Base-by-base conservation (phyloP, 805 yeast species). In the Ascoidea asiatica region DNA sequence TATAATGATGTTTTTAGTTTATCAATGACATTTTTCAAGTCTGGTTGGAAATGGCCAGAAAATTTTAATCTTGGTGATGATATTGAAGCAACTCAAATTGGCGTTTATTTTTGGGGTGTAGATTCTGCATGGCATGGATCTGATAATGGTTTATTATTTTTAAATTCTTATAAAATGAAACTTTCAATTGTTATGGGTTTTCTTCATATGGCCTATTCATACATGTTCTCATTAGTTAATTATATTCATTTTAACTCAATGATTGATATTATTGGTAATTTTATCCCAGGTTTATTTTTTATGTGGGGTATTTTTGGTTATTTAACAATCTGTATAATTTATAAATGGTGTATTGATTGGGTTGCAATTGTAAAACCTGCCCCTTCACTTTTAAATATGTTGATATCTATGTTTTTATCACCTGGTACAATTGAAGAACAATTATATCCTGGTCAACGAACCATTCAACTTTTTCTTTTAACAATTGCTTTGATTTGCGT, bases 61-160 rank as follows among this genome's bases (percentile, higher is more conserved):
- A 59, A 66, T 44, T 73, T 69, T 57, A 67, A 79, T 39, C 69
- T 63, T 42, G 75, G 76, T 41, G 71, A 72, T 7, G 52, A 67
- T 3, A 58, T 80, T 33, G 57, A 59, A 35, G 87, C 78, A 4
- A 59, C 59, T 6, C 65, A 63, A 46, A 61, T 64, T 6, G 79
- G 78, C 21, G 70, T 70, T 7, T 81, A 81, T 53, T 64, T 75
- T 21, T 61, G 79, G 46, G 89, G 89, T 46, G 58, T 81, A 42
- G 89, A 81, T 61, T 73, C 77, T 60, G 77, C 74, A 15, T 81
- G 89, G 89, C 89, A 81, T 56, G 87, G 87, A n/a, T 64, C 87
- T 29, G 89, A 81, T 48, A 81, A 81, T 56, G 78, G 75, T 29
- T 63, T 81, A 45, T 59, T 81, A 43, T 81, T 81, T 57, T 66